These are phyloP conservation scores for Atalantia buxifolia DNA, from an alignment of 345 rosid species.

Conservation along the genomic window DNA sequence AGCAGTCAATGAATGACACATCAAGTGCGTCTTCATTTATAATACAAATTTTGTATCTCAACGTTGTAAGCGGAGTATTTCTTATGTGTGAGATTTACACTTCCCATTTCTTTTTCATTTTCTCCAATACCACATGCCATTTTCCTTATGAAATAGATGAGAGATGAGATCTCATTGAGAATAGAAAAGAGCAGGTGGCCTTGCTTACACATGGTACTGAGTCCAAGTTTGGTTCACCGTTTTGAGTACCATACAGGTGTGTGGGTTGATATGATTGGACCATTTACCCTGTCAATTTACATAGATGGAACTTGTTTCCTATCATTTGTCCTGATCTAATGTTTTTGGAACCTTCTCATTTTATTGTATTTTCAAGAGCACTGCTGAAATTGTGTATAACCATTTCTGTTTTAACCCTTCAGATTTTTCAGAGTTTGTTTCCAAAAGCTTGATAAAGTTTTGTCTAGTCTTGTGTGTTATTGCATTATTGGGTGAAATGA, in stretches of 20 bases:
- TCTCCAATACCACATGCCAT: background rate
- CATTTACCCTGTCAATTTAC: background rate
- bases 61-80: background rate
- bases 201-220: background rate
- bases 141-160: background rate
- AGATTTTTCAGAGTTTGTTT: background rate
- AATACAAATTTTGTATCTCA: background rate
- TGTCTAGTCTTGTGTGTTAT: background rate
- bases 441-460: background rate
- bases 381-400: background rate
- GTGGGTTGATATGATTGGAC: constrained; percentile 7
- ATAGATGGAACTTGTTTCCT: background rate
- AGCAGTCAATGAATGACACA: background rate
- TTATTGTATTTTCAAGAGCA: background rate
- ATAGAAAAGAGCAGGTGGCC: background rate
- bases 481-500: background rate
- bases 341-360: background rate
- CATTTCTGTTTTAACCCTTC: background rate
- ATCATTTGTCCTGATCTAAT: background rate
- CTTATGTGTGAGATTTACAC: background rate
- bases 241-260: background rate
- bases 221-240: background rate
- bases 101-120: background rate
- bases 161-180: background rate
- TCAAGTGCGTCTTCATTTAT: too few species aligned